phyloP scores from a whole-genome alignment of 495 filamentous ascomycete genomes.

The Parmelia sp. region DNA sequence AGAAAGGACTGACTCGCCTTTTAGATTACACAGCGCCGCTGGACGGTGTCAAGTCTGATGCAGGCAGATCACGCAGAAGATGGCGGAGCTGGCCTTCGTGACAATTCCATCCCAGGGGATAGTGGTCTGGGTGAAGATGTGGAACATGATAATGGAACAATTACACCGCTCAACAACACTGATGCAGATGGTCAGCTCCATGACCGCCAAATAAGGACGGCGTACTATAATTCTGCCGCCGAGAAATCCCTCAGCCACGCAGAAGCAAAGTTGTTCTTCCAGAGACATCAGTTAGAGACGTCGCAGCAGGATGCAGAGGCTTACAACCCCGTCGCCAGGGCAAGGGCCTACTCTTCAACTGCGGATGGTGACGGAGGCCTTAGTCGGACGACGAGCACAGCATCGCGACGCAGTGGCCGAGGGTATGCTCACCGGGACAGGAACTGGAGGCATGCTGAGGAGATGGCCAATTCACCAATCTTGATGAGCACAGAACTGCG shows the following conservation, averaged over 20 bases:
- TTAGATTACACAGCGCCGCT: neutral
- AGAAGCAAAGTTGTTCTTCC: constrained; percentile 93
- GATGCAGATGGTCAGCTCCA: constrained; percentile 25
- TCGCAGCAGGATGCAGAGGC: constrained; percentile 44
- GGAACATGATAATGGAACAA: neutral
- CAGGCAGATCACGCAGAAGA: constrained; percentile 10
- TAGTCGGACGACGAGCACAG: constrained; percentile 30
- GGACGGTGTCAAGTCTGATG: neutral
- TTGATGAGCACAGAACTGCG: constrained; percentile 2
- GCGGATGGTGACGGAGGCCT: constrained; percentile 23
- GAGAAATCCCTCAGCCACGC: constrained; percentile 87
- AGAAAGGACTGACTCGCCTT: neutral
- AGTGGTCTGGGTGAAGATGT: neutral
- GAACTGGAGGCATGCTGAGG: constrained; percentile 11
- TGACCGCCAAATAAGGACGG: constrained; percentile 48
- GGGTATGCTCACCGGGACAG: constrained; percentile 28
- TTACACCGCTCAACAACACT: constrained; percentile 22
- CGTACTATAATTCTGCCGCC: constrained; percentile 77
- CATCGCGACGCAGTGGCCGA: constrained; percentile 24
- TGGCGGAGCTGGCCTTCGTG: constrained; percentile 1
- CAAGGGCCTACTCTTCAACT: constrained; percentile 30
- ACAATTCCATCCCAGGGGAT: neutral
- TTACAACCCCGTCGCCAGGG: constrained; percentile 45
- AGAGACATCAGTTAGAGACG: constrained; percentile 67
- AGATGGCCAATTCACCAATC: constrained; percentile 3